Evolutionary conservation across 2,329 filamentous ascomycete species (phyloP).

Genomic region (Cryphonectria nitschkei): DNA sequence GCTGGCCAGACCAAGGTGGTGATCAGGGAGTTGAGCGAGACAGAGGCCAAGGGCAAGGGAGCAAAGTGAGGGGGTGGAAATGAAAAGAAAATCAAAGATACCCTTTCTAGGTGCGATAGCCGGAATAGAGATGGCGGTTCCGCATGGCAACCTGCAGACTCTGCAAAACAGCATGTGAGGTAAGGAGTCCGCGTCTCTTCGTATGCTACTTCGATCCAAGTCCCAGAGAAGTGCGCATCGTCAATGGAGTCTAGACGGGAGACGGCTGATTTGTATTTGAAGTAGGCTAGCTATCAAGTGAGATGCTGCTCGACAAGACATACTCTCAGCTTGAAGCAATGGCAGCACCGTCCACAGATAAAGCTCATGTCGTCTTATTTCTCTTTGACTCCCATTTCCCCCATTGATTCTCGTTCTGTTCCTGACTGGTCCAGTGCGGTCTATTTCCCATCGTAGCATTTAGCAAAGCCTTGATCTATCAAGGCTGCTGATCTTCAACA

Average conservation of each 20-base stretch:
- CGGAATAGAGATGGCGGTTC: conserved; percentile 8
- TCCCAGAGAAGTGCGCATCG: too few relatives aligned
- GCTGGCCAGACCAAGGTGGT: conserved; percentile 77
- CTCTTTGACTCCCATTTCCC: background rate
- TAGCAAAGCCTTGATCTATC: background rate
- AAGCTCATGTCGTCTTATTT: background rate
- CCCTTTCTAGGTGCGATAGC: background rate
- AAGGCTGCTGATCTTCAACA: background rate
- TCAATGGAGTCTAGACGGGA: background rate
- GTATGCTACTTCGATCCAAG: background rate
- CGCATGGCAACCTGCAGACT: background rate
- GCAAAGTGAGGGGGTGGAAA: conserved; percentile 55
- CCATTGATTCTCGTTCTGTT: background rate
- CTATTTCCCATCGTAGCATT: background rate
- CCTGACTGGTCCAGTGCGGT: background rate
- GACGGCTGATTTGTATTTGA: conserved; percentile 15
- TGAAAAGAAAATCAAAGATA: background rate
- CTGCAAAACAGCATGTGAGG: background rate
- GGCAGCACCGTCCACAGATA: conserved; percentile 1
- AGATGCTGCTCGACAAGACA: conserved; percentile 6
- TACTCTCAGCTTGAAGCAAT: background rate
- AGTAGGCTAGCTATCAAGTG: conserved; percentile 22
- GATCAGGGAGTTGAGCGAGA: conserved; percentile 82
- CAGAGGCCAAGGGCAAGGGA: conserved; percentile 85
- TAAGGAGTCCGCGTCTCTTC: conserved; percentile 13